Base-by-base conservation (phyloP, 2,329 filamentous ascomycete species). In the Cladosporium sphaerospermum region DNA sequence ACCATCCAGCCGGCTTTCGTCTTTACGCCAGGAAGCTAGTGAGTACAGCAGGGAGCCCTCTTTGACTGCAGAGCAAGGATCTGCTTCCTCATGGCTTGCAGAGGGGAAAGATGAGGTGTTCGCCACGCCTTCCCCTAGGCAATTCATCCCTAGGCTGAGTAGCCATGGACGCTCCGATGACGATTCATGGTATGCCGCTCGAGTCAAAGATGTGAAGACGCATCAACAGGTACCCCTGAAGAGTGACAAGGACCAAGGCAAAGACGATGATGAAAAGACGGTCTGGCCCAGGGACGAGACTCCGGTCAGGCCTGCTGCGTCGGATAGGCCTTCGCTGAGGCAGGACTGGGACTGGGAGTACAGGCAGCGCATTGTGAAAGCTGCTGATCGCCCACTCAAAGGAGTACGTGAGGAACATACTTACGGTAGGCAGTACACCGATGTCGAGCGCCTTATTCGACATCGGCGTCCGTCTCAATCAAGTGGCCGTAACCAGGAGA, bases 301-400 rank as follows among this genome's bases (percentile, higher is more conserved):
- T 2, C 51, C 51, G 2, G 14, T 43, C 10, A 47, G 51, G n/a
- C 23, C 44, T 11, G 43, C 44, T 13, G 51, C 44, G 33, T 47
- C 51, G 13, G 45, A 45, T n/a, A 46, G 51, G 16, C 19, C 31
- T 7, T 47, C 51, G 7, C 11, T 46, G 36, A 46, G 14, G 3
- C 34, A 47, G 10, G 51, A 53, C 28, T 53, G 51, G 51, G 51
- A 53, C 37, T 53, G 51, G 51, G 51, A 53, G 28, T 53, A 53
- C 37, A 43, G 10, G 10, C 34, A 34, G 44, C 51, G 42, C 10
- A 43, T 43, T n/a, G 14, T 53, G 4, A 37, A 45, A 42, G 36
- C 51, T 16, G 39, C 37, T 14, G 33, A 51, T n/a, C 40, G 33
- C 28, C 40, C 37, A 9, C 16, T 37, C 9, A 39, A 16, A 23